These are phyloP conservation scores for Mycena crocata DNA, from an alignment of 768 basidiomycete species.

Conservation along the genomic window DNA sequence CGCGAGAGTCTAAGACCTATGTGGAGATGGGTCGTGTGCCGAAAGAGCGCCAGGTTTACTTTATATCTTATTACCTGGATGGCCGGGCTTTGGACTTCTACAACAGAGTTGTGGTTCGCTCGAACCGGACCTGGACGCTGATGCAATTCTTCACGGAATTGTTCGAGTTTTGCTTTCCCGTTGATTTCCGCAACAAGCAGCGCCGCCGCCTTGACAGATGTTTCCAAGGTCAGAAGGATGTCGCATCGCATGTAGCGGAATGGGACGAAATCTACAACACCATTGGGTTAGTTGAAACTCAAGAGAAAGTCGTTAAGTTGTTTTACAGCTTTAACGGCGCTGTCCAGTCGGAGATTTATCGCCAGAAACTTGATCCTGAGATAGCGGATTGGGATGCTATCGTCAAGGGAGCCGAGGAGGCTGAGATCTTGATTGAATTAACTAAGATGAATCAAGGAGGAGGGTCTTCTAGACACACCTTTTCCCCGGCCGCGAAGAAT, in stretches of 20 bases:
- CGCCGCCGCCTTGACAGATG: too few relatives aligned
- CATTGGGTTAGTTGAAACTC: too few relatives aligned
- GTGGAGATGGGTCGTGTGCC: constrained; percentile 33
- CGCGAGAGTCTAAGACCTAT: constrained; percentile 36
- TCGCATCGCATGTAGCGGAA: too few relatives aligned
- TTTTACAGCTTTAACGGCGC: too few relatives aligned
- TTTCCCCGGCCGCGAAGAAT: too few relatives aligned
- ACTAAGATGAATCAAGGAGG: not conserved
- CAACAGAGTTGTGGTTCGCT: constrained; percentile 39
- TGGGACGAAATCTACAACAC: too few relatives aligned
- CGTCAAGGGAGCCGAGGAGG: not conserved
- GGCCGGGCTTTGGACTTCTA: constrained; percentile 46
- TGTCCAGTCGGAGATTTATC: too few relatives aligned
- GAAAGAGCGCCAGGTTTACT: constrained; percentile 28
- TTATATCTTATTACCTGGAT: constrained; percentile 40
- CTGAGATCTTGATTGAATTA: too few relatives aligned
- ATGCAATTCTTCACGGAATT: not conserved
- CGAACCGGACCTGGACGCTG: constrained; percentile 18
- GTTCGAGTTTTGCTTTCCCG: not conserved
- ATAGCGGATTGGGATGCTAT: not conserved
- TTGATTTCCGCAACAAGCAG: not conserved
- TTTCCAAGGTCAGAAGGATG: too few relatives aligned
- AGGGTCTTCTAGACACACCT: too few relatives aligned
- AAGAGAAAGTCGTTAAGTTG: too few relatives aligned
- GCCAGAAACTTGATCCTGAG: too few relatives aligned